Base-by-base conservation (phyloP, 345 rosid genomes). In the Camelina laxa region DNA sequence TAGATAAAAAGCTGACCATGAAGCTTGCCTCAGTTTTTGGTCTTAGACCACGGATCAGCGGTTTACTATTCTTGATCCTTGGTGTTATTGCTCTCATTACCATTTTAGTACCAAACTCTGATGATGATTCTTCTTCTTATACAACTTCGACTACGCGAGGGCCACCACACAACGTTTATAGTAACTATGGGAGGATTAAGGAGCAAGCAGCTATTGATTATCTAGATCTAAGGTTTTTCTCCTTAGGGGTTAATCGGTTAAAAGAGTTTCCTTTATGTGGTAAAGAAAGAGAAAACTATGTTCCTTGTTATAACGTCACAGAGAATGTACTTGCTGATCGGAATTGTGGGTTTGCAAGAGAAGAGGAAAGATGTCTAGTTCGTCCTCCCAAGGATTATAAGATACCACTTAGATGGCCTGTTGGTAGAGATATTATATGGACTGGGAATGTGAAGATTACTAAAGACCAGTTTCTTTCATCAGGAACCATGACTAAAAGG, bases 401-500 rank as follows among this genome's bases (percentile, higher is more conserved):
- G 86, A 86, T 84, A 72, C 96, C 98, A 21, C 80, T 90, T 33
- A 73, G 90, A 51, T 93, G 98, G 98, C 98, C 98, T 0, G 79
- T 84, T 76, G 97, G 96, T 69, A 82, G 86, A 78, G 97, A 93
- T 81, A 88, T 91, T 73, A 89, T 93, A 78, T 93, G 98, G 98
- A 89, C 85, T 58, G 95, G 85, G 69, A 93, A 93, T 77, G 90
- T 93, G 76, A 89, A 89, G 89, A 86, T 91, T 57, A 89, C 88
- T n/a, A 87, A 89, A 77, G 97, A 91, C 42, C 97, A 90, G 67
- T 90, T 93, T 83, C 97, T 93, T 83, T 86, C 96, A 0, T 93
- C 96, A 45, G 98, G 98, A 79, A 87, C 90, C 80, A 81, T 93
- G 91, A 93, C 98, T 45, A 93, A 91, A 80, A 89, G 97, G 98